A percentile compares a stretch with the other conserved stretches of the same genome.
phyloP scores from a whole-genome alignment of 1,139 yeast species.

The Candida sp. region DNA sequence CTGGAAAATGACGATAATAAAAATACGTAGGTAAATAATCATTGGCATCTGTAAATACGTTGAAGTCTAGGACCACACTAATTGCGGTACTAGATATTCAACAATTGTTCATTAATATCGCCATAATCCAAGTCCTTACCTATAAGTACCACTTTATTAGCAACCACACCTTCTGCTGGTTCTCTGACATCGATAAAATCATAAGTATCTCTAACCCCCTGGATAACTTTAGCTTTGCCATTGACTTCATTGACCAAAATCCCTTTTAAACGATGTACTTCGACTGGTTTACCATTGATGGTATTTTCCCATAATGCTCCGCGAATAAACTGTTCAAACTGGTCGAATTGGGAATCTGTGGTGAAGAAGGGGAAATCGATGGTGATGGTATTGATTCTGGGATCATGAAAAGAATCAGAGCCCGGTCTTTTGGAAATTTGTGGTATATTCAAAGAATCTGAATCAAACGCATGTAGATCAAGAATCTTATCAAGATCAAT shows the following conservation, averaged over 20 bases:
- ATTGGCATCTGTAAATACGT: too few species aligned
- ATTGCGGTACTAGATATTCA: not conserved
- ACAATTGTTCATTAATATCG: conserved; percentile 16
- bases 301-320: conserved; percentile 63
- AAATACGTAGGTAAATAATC: too few species aligned
- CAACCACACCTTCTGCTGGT: conserved; percentile 30
- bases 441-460: conserved; percentile 27
- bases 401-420: conserved; percentile 29
- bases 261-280: conserved; percentile 85
- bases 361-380: conserved; percentile 49
- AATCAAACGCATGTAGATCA: conserved; percentile 78
- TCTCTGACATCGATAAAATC: conserved; percentile 62
- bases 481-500: conserved; percentile 57
- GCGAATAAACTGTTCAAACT: conserved; percentile 62
- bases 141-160: conserved; percentile 70
- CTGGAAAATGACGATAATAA: too few species aligned
- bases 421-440: conserved; percentile 14
- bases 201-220: conserved; percentile 91
- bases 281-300: conserved; percentile 43
- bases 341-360: conserved; percentile 25
- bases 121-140: conserved; percentile 58
- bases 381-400: conserved; percentile 61
- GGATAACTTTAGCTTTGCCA: conserved; percentile 61
- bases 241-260: conserved; percentile 38
- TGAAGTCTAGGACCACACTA: too few species aligned